phyloP scores from a whole-genome alignment of 345 rosid genomes.

The Syzygium jambos region DNA sequence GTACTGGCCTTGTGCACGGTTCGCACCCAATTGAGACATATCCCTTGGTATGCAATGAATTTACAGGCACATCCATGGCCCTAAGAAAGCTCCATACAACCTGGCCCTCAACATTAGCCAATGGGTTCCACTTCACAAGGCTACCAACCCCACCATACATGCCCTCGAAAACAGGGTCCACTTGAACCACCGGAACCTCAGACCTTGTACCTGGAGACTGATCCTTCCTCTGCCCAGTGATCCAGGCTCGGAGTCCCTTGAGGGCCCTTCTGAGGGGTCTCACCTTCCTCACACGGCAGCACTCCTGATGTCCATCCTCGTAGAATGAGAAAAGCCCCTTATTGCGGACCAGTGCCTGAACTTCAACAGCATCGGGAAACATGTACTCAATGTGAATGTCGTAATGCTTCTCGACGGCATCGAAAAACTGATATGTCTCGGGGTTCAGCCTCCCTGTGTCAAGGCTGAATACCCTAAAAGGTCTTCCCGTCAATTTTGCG shows the following conservation, averaged over 20 bases:
- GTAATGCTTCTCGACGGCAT: slow-evolving; percentile 67
- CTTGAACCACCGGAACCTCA: slow-evolving; percentile 80
- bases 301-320: slow-evolving; percentile 94
- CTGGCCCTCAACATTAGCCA: slow-evolving; percentile 67
- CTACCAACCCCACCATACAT: slow-evolving; percentile 81
- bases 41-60: slow-evolving; percentile 64
- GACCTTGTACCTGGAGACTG: slow-evolving; percentile 91
- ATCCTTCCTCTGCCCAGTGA: slow-evolving; percentile 94
- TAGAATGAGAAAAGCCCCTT: slow-evolving; percentile 92
- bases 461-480: slow-evolving; percentile 85
- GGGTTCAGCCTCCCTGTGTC: slow-evolving; percentile 94
- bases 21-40: slow-evolving; percentile 94
- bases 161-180: slow-evolving; percentile 89
- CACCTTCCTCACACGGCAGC: slow-evolving; percentile 97
- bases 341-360: slow-evolving; percentile 81
- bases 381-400: slow-evolving; percentile 79
- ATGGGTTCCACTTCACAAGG: slow-evolving; percentile 94
- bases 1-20: slow-evolving; percentile 92
- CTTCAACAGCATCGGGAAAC: slow-evolving; percentile 96
- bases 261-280: slow-evolving; percentile 88
- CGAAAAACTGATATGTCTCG: slow-evolving; percentile 65
- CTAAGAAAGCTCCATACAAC: slow-evolving; percentile 83
- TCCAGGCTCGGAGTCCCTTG: slow-evolving; percentile 90
- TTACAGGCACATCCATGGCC: slow-evolving; percentile 83
- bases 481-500: slow-evolving; percentile 71